Evolutionary conservation across 495 filamentous ascomycete genomes (phyloP).

Genomic region (Talaromyces ruber): DNA sequence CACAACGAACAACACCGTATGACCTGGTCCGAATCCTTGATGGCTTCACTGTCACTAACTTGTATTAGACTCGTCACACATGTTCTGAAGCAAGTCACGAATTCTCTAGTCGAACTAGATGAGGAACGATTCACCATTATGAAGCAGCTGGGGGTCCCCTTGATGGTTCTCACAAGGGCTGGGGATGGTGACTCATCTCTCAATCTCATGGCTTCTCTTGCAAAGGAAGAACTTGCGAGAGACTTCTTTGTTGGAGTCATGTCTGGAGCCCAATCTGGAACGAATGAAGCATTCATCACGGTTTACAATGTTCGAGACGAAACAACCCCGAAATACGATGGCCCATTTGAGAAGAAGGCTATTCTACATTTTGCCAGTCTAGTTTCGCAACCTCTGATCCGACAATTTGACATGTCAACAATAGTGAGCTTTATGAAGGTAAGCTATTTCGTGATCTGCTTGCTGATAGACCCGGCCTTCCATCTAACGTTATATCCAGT

Average conservation of each 20-base stretch:
- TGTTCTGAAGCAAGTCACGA: not conserved
- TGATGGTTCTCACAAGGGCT: not conserved
- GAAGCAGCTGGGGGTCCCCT: not conserved
- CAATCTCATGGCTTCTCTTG: not conserved
- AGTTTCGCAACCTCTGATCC: not conserved
- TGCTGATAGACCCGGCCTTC: not conserved
- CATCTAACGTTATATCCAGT: not conserved
- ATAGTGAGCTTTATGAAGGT: slow-evolving; percentile 4
- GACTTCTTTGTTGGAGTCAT: not conserved
- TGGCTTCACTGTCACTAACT: not conserved
- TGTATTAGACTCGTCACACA: not conserved
- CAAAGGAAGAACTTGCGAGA: not conserved
- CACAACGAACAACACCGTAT: not conserved
- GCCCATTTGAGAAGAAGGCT: not conserved
- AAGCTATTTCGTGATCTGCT: not conserved
- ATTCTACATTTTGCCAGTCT: not conserved
- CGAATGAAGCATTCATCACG: not conserved
- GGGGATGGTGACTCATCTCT: not conserved
- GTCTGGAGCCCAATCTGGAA: not conserved
- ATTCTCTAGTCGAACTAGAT: not conserved
- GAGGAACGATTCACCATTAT: not conserved
- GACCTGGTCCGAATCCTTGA: not conserved
- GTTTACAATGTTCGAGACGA: not conserved
- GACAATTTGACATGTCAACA: not conserved
- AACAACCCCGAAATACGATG: not conserved